Evolutionary conservation across 1,139 yeast genomes (phyloP).

Genomic region (Blastobotrys persicus): DNA sequence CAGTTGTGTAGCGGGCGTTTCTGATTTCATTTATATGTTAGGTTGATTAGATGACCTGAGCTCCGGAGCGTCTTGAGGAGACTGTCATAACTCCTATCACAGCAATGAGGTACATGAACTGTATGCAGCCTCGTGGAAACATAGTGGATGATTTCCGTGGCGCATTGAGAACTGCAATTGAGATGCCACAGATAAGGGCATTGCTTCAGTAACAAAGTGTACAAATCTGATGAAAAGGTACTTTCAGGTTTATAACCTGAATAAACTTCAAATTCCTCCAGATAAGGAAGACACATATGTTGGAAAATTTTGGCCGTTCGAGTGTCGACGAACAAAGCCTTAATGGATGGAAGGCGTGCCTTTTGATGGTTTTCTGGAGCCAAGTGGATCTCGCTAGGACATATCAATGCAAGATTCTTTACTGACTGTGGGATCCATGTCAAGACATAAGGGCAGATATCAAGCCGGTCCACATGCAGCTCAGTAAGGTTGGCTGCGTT

Average conservation of each 20-base stretch:
- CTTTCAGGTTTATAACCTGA: constrained; percentile 3
- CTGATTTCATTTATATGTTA: not conserved
- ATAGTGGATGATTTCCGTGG: constrained; percentile 1
- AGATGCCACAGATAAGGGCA: not conserved
- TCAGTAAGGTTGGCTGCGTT: not conserved
- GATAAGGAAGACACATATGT: not conserved
- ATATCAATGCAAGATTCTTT: not conserved
- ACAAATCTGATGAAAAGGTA: not conserved
- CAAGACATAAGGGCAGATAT: constrained; percentile 3
- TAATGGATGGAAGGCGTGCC: not conserved
- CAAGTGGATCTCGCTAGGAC: constrained; percentile 3
- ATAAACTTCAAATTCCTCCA: constrained; percentile 2
- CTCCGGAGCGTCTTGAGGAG: not conserved
- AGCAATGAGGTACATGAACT: not conserved
- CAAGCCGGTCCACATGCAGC: constrained; percentile 1
- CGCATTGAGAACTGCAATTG: not conserved
- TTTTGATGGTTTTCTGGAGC: not conserved
- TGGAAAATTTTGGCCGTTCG: constrained; percentile 4
- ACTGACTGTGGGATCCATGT: constrained; percentile 4
- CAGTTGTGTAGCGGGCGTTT: too few relatives aligned
- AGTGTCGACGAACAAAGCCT: constrained; percentile 3
- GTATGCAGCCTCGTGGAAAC: not conserved
- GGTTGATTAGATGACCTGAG: not conserved
- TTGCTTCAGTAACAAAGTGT: not conserved
- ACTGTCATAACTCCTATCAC: not conserved